Evolutionary conservation across 2,329 filamentous ascomycete genomes (phyloP).

Genomic region (Penicillium polonicum): DNA sequence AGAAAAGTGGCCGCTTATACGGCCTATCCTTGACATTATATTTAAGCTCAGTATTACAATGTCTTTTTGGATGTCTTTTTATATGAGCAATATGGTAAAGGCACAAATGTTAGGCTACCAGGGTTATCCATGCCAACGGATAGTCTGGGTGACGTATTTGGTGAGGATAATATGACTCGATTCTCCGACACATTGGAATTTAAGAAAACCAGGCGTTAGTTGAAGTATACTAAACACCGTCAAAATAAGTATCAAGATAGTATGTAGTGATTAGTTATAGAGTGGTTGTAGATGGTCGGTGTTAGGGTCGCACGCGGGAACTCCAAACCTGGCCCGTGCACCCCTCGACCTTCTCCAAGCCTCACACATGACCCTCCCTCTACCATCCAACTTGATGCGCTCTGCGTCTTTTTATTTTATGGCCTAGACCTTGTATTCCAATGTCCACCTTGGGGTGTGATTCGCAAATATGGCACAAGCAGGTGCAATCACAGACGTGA

Average conservation of each 20-base stretch:
- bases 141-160: background rate
- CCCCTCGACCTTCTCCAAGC: constrained; percentile 25
- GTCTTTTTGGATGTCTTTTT: too few species aligned
- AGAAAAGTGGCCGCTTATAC: background rate
- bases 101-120: background rate
- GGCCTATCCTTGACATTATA: background rate
- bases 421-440: constrained; percentile 37
- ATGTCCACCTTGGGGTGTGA: constrained; percentile 41
- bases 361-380: constrained; percentile 30
- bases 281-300: background rate
- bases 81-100: background rate
- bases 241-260: background rate
- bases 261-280: background rate
- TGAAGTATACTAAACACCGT: background rate
- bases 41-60: background rate
- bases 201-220: background rate
- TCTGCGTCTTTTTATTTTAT: constrained; percentile 21
- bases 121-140: background rate
- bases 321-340: constrained; percentile 26
- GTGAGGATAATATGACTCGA: background rate
- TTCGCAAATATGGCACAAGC: constrained; percentile 47
- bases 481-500: constrained; percentile 48
- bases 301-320: constrained; percentile 5
- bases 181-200: background rate
- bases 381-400: constrained; percentile 23